These are phyloP conservation scores for Phaffia australis DNA, from an alignment of 768 basidiomycete species.

Conservation along the genomic window DNA sequence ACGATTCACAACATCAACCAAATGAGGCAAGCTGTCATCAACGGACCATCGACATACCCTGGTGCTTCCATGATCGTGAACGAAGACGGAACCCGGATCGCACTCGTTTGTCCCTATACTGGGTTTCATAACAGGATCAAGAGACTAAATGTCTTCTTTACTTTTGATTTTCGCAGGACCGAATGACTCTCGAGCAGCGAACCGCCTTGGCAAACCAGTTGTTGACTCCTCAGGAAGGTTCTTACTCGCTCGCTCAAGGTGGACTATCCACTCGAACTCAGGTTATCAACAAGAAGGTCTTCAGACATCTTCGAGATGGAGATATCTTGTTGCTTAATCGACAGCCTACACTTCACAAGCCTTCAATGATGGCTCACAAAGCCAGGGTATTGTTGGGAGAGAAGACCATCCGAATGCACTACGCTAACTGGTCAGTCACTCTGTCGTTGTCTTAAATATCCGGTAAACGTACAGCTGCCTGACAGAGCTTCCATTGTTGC, in stretches of 20 bases:
- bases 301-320: constrained; percentile 84
- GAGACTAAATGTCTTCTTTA: not conserved
- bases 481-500: constrained; percentile 25
- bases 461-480: not conserved
- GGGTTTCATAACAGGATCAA: not conserved
- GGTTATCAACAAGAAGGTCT: constrained; percentile 91
- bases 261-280: constrained; percentile 64
- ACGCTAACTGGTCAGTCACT: constrained; percentile 76
- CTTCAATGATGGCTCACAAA: constrained; percentile 98
- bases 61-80: constrained; percentile 91
- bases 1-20: constrained; percentile 81
- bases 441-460: not conserved
- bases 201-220: constrained; percentile 93
- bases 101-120: constrained; percentile 48
- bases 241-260: constrained; percentile 37
- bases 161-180: constrained; percentile 49
- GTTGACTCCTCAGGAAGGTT: constrained; percentile 73
- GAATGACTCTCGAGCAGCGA: constrained; percentile 73
- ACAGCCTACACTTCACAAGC: constrained; percentile 96
- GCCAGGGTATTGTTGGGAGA: constrained; percentile 86
- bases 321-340: constrained; percentile 93
- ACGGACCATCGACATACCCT: constrained; percentile 76
- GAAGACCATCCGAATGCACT: constrained; percentile 99
- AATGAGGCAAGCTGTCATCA: constrained; percentile 78
- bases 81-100: constrained; percentile 81